Evolutionary conservation across 1,284 basidiomycete species (phyloP).

Genomic region (Tylopilus orsonianus): DNA sequence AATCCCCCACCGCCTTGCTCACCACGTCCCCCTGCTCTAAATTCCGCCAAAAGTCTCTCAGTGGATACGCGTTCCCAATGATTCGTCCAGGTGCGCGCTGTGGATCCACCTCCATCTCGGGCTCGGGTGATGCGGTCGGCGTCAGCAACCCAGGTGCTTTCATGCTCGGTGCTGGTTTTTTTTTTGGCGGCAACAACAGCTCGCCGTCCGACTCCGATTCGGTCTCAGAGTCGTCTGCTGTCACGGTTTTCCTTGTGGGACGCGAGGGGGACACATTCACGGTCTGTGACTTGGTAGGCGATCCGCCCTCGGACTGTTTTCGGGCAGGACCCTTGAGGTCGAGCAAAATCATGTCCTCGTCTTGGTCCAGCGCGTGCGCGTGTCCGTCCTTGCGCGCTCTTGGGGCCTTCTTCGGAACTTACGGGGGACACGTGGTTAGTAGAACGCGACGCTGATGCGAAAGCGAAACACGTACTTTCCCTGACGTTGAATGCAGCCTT

Average conservation of each 20-base stretch:
- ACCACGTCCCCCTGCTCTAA: conserved; percentile 74
- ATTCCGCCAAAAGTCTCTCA: conserved; percentile 75
- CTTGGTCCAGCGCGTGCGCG: conserved; percentile 58
- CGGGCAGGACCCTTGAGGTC: conserved; percentile 45
- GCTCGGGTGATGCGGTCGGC: conserved; percentile 51
- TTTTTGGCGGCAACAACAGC: conserved; percentile 28
- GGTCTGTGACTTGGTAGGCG: conserved; percentile 8
- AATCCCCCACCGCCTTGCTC: conserved; percentile 78
- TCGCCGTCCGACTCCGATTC: conserved; percentile 43
- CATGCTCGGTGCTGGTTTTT: conserved; percentile 3
- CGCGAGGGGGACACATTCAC: conserved; percentile 5
- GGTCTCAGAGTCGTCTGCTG: conserved; percentile 42
- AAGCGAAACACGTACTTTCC: conserved; percentile 47
- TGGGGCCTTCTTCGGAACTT: conserved; percentile 60
- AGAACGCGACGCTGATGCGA: not conserved
- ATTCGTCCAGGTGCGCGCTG: conserved; percentile 54
- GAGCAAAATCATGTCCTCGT: conserved; percentile 62
- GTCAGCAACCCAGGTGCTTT: conserved; percentile 39
- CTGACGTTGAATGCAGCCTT: conserved; percentile 72
- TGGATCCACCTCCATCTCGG: conserved; percentile 37
- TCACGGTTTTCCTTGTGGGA: conserved; percentile 31
- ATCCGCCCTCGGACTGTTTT: conserved; percentile 8
- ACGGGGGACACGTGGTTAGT: conserved; percentile 12
- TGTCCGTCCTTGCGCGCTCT: conserved; percentile 58
- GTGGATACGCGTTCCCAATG: conserved; percentile 70